Evolutionary conservation across 1,284 basidiomycete genomes (phyloP), one percentile per base, ranked within the genome.

Genomic region (Marasmius fiardii): DNA sequence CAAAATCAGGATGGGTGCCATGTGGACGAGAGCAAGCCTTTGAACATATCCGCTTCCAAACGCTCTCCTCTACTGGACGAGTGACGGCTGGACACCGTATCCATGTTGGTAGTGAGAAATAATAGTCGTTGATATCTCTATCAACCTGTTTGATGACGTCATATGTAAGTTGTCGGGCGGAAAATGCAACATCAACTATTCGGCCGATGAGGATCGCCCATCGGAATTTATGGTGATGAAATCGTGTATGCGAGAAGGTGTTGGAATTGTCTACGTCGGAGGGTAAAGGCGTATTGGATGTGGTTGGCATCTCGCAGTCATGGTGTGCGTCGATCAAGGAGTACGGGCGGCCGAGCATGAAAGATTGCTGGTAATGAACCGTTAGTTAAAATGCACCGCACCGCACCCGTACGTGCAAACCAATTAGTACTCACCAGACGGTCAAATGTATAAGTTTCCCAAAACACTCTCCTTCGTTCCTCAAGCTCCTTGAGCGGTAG

Each of bases 291-390:
- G 56, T 59, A 45, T 64, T 61, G 45, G 59, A 61, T 28, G 60
- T 60, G n/a, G 58, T 58, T 1, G 64, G 64, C 63, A 65, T 65
- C 47, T 64, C 63, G 39, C 63, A 65, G 47, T 65, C 63, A 61
- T 60, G 59, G 50, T 65, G 64, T 8, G 54, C 34, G 28, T 63
- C 63, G 23, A 57, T 58, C 44, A 60, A 59, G 4, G 61, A 56
- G 23, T 62, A 62, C 10, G 64, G 64, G 12, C 64, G 63, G 1
- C 64, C 64, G 21, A 64, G 60, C n/a, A 61, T 61, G 35, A 65
- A 64, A 3, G 63, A 63, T 62, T 64, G 63, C 64, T 65, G 34
- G 39, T 21, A 44, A 53, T 5, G n/a, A 0, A 35, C 2, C 28
- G 10, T 48, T 33, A 12, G n/a, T n/a, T n/a, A 41, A 33, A 12